These are phyloP conservation scores for Salvia hispanica DNA, from an alignment of 257 asterid genomes.

Conservation along the genomic window DNA sequence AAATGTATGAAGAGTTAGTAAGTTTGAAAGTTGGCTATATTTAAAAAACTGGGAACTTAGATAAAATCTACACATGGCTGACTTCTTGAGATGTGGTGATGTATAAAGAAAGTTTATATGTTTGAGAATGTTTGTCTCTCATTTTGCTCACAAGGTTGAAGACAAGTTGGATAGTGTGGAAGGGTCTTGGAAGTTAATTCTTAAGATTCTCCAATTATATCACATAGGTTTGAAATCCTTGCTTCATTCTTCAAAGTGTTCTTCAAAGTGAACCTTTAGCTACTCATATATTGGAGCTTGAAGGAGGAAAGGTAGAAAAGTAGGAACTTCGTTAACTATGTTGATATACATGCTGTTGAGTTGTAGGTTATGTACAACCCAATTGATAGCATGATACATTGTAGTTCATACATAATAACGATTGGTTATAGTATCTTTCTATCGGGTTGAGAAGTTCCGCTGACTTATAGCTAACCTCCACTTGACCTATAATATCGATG, in stretches of 20 bases:
- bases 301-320: neutral
- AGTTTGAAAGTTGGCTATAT: neutral
- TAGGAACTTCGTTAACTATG: neutral
- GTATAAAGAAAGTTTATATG: neutral
- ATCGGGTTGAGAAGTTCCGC: neutral
- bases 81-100: neutral
- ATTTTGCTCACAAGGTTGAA: neutral
- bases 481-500: slow-evolving; percentile 6
- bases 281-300: neutral
- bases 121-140: neutral
- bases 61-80: neutral
- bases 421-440: neutral
- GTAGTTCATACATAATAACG: neutral
- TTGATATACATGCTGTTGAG: neutral
- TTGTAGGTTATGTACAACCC: neutral
- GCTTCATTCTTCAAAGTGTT: no score
- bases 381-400: neutral
- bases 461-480: neutral
- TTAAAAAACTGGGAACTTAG: neutral
- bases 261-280: neutral
- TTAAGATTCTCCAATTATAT: no score
- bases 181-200: neutral
- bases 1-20: neutral
- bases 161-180: neutral
- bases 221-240: no score